Conservation (phyloP, 1,284 basidiomycete species). For the Athelia psychrophila region DNA sequence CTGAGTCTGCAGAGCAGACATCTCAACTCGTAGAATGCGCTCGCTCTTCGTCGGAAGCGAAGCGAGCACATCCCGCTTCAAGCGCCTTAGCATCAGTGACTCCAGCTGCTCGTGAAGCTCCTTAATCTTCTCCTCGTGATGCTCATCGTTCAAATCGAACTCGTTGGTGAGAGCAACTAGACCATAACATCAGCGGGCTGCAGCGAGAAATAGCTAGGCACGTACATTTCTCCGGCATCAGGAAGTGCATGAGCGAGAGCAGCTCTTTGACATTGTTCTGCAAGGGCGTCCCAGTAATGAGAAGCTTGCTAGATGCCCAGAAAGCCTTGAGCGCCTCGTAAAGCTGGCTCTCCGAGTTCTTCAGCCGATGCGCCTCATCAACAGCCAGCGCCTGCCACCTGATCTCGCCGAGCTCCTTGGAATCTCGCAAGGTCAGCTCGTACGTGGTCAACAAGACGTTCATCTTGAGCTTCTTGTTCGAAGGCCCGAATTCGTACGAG, state of each 20-base stretch:
- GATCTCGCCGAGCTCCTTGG: conserved; percentile 87
- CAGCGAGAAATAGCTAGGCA: conserved; percentile 6
- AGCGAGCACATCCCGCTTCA: conserved; percentile 98
- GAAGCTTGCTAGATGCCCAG: conserved; percentile 86
- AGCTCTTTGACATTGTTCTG: conserved; percentile 99
- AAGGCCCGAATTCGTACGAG: conserved; percentile 87
- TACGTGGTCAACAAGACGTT: conserved; percentile 98
- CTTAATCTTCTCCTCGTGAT: conserved; percentile 94
- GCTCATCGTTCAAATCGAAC: conserved; percentile 91
- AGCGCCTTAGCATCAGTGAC: conserved; percentile 90
- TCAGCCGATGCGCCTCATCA: conserved; percentile 97
- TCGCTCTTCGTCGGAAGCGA: conserved; percentile 98
- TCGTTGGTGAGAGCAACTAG: conserved; percentile 84
- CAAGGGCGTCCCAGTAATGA: conserved; percentile 97
- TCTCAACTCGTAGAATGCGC: conserved; percentile 95
- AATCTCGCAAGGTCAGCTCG: conserved; percentile 92
- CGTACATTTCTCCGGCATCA: conserved; percentile 97
- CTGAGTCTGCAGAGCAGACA: conserved; percentile 96
- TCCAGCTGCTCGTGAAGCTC: conserved; percentile 93
- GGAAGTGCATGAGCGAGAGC: conserved; percentile 96
- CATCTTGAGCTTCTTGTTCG: conserved; percentile 90
- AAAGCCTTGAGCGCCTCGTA: conserved; percentile 94
- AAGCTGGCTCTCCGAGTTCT: conserved; percentile 96
- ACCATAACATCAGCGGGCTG: conserved; percentile 16
- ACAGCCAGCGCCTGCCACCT: conserved; percentile 98